Evolutionary conservation across 2,329 filamentous ascomycete species (phyloP), one percentile per base, ranked within the genome.

Genomic region (Cordyceps cateniannulata): DNA sequence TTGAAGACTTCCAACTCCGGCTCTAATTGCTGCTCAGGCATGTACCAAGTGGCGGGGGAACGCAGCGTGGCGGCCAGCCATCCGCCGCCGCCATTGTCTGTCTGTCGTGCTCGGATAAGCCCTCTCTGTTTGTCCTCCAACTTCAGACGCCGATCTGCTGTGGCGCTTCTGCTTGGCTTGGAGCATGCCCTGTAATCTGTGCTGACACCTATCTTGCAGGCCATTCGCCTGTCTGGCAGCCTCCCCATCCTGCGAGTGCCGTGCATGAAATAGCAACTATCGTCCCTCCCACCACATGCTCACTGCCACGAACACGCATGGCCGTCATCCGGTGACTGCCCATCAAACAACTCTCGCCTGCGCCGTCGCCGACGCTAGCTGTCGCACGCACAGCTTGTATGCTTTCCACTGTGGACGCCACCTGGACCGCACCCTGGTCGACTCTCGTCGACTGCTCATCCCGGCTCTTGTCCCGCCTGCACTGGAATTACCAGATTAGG

Each of bases 401-500:
- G 38, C 29, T 10, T 10, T 45, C 32, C 29, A 6, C 44, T 40
- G 4, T 14, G 44, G 29, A 27, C 54, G 12, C 53, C 50, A 38
- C 50, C 20, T 24, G 20, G 6, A 38, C 20, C 35, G 22, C 24
- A 50, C 35, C 55, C 45, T 50, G 45, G 24, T 38, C 35, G 27
- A 10, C 29, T 27, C n/a, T 48, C 12, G 12, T 5, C 47, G 1
- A 50, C 27, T 49, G 47, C 12, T 32, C 44, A 9, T 25, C 55
- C 56, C 49, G 49, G 57, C 27, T 59, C 38, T 47, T 51, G 57
- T 29, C 48, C 57, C 57, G 49, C 57, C 38, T 44, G 49, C 48
- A 45, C 27, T n/a, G 47, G 57, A 59, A 59, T 59, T 59, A 38
- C 57, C 57, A 59, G 48, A 59, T 59, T 59, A 38, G 57, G 57